Conservation (phyloP, 116 monocot species). For the Trichopus zeylanicus region DNA sequence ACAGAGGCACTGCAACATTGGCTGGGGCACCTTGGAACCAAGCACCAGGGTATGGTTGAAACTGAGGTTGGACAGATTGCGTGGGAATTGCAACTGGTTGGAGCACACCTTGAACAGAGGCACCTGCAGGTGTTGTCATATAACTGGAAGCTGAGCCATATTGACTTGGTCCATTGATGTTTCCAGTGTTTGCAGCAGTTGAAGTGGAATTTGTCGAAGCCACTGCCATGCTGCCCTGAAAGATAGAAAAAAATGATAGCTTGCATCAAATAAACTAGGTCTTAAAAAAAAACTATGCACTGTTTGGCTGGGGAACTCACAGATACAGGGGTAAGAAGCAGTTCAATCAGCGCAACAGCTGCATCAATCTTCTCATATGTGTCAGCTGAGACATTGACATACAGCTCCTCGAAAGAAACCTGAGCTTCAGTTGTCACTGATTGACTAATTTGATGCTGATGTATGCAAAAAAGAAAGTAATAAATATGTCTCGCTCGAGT, state of each 20-base stretch:
- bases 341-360: conserved; percentile 82
- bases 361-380: conserved; percentile 91
- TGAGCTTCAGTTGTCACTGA: conserved; percentile 45
- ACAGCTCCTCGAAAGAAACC: conserved; percentile 56
- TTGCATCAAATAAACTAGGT: background rate
- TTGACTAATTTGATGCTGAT: conserved; percentile 70
- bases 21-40: conserved; percentile 31
- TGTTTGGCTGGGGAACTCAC: conserved; percentile 24
- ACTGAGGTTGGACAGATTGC: conserved; percentile 25
- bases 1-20: conserved; percentile 13
- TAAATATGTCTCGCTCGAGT: too few species aligned
- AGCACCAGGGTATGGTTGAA: conserved; percentile 32
- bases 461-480: conserved; percentile 4
- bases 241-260: background rate
- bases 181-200: conserved; percentile 6
- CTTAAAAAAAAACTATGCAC: background rate
- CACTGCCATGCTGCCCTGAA: conserved; percentile 35
- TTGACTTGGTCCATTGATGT: background rate
- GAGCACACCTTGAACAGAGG: conserved; percentile 16
- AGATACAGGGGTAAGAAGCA: conserved; percentile 65
- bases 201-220: conserved; percentile 18
- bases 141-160: conserved; percentile 16
- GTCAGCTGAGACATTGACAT: conserved; percentile 69
- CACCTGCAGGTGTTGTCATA: conserved; percentile 5
- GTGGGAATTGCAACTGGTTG: conserved; percentile 22